Base-by-base conservation (phyloP, 73 alveolate genomes). In the Durusdinium trenchii region DNA sequence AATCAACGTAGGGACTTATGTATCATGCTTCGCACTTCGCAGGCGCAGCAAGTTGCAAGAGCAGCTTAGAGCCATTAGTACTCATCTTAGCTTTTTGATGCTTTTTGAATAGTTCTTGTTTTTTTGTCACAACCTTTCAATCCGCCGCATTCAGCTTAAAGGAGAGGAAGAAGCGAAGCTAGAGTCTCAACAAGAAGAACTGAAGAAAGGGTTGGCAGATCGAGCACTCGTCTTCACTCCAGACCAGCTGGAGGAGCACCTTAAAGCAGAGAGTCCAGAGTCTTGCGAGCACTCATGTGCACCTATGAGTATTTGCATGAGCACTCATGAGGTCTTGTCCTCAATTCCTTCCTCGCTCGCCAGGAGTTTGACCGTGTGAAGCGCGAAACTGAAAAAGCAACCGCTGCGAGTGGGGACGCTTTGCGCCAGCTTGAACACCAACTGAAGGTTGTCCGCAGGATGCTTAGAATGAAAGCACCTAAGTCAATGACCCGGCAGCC, bases 191-290 rank as follows among this genome's bases (percentile, higher is more conserved):
- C 96, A 90, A 51, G 96, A 90, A 23, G 20, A 50, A 69, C 43
- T 90, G 54, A 62, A 69, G 73, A 67, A 71, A 78, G 98, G 98
- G 78, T 71, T 91, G 98, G 98, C 98, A 45, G 98, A 91, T 46
- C 51, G 98, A 28, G 47, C 30, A n/a, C 90, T 91, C 52, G 36
- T 60, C 82, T 91, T 91, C 98, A 91, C 98, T 23, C 90, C 98
- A 3, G 98, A 67, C 54, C 98, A 91, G 90, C 89, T 67, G 9
- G 71, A 91, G 98, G 98, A 91, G 90, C 28, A 36, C 16, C 62
- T 7, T 1, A 3, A 35, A 75, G 35, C 50, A n/a, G n/a, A n/a
- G n/a, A n/a, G n/a, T n/a, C n/a, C n/a, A n/a, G n/a, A n/a, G n/a
- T n/a, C n/a, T n/a, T n/a, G n/a, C n/a, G n/a, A n/a, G n/a, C n/a